Percentiles rank a stretch among this genome's conserved stretches.
phyloP scores from a whole-genome alignment of 1,284 basidiomycete species.

The Sporisorium graminicola region DNA sequence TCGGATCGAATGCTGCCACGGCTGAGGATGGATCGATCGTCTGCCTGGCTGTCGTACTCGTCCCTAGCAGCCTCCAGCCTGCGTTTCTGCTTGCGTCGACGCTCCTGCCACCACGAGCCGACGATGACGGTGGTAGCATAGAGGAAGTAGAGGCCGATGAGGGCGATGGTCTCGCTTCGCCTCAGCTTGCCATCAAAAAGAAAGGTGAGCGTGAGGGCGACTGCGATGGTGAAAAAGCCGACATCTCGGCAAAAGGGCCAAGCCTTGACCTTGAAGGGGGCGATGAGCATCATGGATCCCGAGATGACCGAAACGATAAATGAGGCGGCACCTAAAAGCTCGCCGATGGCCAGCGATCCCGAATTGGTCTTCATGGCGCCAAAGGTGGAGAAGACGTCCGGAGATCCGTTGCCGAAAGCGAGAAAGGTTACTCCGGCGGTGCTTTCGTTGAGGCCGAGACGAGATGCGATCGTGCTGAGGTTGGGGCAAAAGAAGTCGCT shows the following conservation, averaged over 20 bases:
- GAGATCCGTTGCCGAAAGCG: slow-evolving; percentile 71
- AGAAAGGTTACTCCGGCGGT: slow-evolving; percentile 68
- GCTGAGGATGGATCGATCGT: slow-evolving; percentile 33
- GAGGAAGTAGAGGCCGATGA: slow-evolving; percentile 81
- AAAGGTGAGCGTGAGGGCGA: slow-evolving; percentile 80
- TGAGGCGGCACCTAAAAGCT: slow-evolving; percentile 91
- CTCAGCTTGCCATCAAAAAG: slow-evolving; percentile 83
- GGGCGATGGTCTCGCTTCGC: slow-evolving; percentile 79
- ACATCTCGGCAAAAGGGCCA: slow-evolving; percentile 90
- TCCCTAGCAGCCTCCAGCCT: slow-evolving; percentile 48
- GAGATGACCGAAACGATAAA: slow-evolving; percentile 95
- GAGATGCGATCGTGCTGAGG: slow-evolving; percentile 60
- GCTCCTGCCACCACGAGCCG: slow-evolving; percentile 79
- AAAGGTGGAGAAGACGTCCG: slow-evolving; percentile 84
- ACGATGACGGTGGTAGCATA: slow-evolving; percentile 85
- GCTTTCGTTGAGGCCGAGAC: slow-evolving; percentile 65
- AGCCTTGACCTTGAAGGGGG: slow-evolving; percentile 85
- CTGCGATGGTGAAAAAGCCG: slow-evolving; percentile 88
- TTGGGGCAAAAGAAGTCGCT: slow-evolving; percentile 69
- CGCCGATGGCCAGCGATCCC: slow-evolving; percentile 90
- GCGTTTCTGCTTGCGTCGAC: slow-evolving; percentile 41
- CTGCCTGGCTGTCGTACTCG: slow-evolving; percentile 47
- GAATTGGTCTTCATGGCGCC: slow-evolving; percentile 88
- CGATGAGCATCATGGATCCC: slow-evolving; percentile 94
- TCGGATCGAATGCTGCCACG: slow-evolving; percentile 22